Evolutionary conservation across 2,329 filamentous ascomycete species (phyloP).

Genomic region (Xylogone sp.): DNA sequence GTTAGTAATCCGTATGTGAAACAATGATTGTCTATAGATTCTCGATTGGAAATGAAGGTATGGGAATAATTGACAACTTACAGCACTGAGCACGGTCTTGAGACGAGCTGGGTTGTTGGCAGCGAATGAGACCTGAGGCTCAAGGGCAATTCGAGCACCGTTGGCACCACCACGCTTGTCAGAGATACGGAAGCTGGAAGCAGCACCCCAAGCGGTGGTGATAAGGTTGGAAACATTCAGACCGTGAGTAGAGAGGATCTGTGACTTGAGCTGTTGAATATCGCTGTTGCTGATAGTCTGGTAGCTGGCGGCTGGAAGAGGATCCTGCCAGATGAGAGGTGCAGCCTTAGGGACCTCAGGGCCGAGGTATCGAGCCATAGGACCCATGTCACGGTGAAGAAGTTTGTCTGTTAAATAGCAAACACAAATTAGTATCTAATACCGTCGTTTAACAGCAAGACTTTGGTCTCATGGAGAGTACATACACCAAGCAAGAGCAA

Average conservation of each 20-base stretch:
- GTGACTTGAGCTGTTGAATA: constrained; percentile 46
- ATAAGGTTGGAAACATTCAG: constrained; percentile 45
- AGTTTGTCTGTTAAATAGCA: constrained; percentile 51
- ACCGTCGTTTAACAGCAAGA: neutral
- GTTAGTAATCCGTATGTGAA: neutral
- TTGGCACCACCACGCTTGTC: constrained; percentile 61
- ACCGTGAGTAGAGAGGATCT: constrained; percentile 41
- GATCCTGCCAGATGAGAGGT: constrained; percentile 52
- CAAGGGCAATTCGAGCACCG: constrained; percentile 53
- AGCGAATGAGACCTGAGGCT: constrained; percentile 51
- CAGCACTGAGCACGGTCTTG: constrained; percentile 1
- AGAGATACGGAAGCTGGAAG: constrained; percentile 48
- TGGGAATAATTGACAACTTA: constrained; percentile 1
- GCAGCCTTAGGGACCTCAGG: constrained; percentile 53
- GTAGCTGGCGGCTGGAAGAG: constrained; percentile 43
- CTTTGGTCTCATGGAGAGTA: neutral
- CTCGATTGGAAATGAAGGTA: no score
- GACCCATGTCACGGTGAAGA: constrained; percentile 58
- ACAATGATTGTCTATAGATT: neutral
- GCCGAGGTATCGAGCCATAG: constrained; percentile 49
- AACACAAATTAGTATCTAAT: neutral
- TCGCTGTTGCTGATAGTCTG: constrained; percentile 45
- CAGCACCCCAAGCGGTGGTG: constrained; percentile 43
- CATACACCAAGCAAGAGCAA: constrained; percentile 41
- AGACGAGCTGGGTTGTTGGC: constrained; percentile 52